A percentile compares a stretch with the other conserved stretches of the same genome.
phyloP scores from a whole-genome alignment of 2,329 filamentous ascomycete species.

The Lachnellula hyalina region DNA sequence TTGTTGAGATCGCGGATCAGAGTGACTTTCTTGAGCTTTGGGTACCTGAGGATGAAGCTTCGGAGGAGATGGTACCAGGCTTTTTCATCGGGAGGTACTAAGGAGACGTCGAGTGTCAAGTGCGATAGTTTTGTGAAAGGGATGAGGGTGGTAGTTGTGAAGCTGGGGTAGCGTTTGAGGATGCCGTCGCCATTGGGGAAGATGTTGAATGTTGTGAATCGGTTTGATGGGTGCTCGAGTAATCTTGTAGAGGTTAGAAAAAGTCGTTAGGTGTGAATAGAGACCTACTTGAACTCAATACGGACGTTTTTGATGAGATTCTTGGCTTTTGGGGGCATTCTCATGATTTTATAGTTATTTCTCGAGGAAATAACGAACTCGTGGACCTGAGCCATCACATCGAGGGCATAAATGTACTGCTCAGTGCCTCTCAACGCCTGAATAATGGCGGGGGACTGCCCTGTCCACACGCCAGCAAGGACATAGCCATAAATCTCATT shows the following conservation, averaged over 20 bases:
- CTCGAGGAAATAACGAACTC: not conserved
- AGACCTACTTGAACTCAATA: not conserved
- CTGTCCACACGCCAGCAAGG: too few species aligned
- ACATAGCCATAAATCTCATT: too few species aligned
- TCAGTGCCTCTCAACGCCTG: not conserved
- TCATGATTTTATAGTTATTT: not conserved
- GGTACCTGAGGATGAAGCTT: not conserved
- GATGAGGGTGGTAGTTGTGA: not conserved
- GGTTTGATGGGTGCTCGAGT: not conserved
- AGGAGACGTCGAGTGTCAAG: not conserved
- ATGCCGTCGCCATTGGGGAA: not conserved
- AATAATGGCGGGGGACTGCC: too few species aligned
- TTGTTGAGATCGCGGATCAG: not conserved
- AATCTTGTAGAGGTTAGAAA: not conserved
- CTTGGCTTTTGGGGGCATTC: not conserved
- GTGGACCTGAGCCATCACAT: not conserved
- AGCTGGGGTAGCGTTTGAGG: not conserved
- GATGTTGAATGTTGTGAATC: not conserved
- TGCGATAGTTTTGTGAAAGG: not conserved
- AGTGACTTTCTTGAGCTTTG: not conserved
- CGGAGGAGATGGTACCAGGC: not conserved
- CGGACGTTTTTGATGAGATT: not conserved
- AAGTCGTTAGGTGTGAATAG: not conserved
- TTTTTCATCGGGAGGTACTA: not conserved
- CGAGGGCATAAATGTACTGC: not conserved